Conservation (phyloP, 2,329 filamentous ascomycete species). For the Ceratocystis diversiconidia region DNA sequence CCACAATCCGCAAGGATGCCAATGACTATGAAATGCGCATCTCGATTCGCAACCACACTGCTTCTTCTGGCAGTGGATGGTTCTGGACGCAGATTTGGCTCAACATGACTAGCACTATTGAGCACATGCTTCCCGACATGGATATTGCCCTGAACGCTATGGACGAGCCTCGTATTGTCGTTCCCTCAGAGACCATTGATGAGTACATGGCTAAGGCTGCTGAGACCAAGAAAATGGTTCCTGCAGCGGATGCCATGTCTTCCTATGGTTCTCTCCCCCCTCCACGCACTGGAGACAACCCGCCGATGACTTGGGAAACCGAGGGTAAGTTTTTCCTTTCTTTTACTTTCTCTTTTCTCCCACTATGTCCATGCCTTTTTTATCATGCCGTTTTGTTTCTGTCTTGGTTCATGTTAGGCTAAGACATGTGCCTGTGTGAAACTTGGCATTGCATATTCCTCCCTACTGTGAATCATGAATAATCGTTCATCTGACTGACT, state of each 20-base stretch:
- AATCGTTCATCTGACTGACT: neutral
- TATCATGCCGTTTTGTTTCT: neutral
- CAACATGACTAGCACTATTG: slow-evolving; percentile 38
- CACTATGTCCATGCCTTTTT: neutral
- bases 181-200: slow-evolving; percentile 48
- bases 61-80: slow-evolving; percentile 38
- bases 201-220: slow-evolving; percentile 39
- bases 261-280: slow-evolving; percentile 32
- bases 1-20: slow-evolving; percentile 37
- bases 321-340: slow-evolving; percentile 29
- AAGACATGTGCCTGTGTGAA: neutral
- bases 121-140: slow-evolving; percentile 48
- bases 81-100: slow-evolving; percentile 46
- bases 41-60: slow-evolving; percentile 39
- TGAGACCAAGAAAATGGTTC: slow-evolving; percentile 31
- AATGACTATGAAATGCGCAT: slow-evolving; percentile 47
- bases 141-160: slow-evolving; percentile 52
- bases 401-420: neutral
- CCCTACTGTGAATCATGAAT: neutral
- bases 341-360: neutral
- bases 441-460: neutral
- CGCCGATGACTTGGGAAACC: slow-evolving; percentile 36
- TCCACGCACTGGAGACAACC: slow-evolving; percentile 22
- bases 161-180: slow-evolving; percentile 51
- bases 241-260: slow-evolving; percentile 31